A percentile compares a stretch with the other conserved stretches of the same genome.
phyloP scores from a whole-genome alignment of 495 filamentous ascomycete species.

The Daldinia caldariorum region DNA sequence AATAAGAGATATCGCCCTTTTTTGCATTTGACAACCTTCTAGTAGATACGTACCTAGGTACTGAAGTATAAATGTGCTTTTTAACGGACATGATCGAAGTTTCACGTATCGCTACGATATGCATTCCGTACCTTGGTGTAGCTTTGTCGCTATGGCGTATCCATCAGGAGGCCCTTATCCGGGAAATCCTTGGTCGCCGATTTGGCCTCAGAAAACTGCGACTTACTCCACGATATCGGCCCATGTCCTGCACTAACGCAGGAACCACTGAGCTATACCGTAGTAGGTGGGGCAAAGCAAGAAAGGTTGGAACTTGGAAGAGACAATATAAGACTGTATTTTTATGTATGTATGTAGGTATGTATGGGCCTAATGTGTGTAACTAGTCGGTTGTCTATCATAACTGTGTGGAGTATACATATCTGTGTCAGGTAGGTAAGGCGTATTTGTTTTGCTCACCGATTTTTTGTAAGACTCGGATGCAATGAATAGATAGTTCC shows the following conservation, averaged over 20 bases:
- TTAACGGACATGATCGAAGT: background rate
- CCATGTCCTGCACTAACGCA: conserved; percentile 36
- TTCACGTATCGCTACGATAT: background rate
- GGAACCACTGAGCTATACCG: conserved; percentile 29
- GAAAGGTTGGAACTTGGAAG: conserved; percentile 5
- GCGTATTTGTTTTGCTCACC: conserved; percentile 1
- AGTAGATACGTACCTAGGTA: background rate
- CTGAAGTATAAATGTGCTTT: background rate
- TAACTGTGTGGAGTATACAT: background rate
- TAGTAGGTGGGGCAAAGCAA: conserved; percentile 8
- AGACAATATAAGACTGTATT: background rate
- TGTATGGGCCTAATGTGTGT: no score
- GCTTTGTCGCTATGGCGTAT: background rate
- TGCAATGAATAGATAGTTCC: conserved; percentile 1
- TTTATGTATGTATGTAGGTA: no score
- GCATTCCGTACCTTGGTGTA: conserved; percentile 1
- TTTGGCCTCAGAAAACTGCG: conserved; percentile 3
- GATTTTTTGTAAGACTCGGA: conserved; percentile 1
- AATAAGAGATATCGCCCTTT: background rate
- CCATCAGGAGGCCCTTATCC: conserved; percentile 5
- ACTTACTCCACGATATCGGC: conserved; percentile 26
- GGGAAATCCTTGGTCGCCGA: conserved; percentile 16
- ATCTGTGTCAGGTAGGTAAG: background rate
- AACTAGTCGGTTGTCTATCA: background rate
- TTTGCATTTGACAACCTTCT: background rate